phyloP scores from a whole-genome alignment of 352 stramenopile species.

The Discostella stelligera region DNA sequence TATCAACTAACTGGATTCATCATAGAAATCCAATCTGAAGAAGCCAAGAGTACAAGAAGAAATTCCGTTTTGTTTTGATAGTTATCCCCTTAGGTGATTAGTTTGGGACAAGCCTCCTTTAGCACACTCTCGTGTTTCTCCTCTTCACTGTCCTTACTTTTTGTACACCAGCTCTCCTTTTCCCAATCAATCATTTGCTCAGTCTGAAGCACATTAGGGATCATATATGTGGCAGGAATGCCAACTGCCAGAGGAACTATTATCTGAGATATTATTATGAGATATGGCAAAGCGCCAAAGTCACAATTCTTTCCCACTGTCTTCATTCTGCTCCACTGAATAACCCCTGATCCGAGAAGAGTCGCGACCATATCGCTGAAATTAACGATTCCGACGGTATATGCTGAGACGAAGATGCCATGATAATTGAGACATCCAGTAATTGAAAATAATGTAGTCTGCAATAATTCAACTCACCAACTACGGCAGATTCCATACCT shows the following conservation, averaged over 20 bases:
- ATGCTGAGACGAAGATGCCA: neutral
- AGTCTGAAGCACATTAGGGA: slow-evolving; percentile 3
- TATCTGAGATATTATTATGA: slow-evolving; percentile 48
- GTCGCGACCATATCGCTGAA: slow-evolving; percentile 16
- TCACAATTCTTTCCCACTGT: slow-evolving; percentile 49
- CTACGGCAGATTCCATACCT: slow-evolving; percentile 37
- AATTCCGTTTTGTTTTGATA: too few species aligned
- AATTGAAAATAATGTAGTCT: neutral
- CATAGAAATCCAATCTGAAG: too few species aligned
- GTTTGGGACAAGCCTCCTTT: too few species aligned
- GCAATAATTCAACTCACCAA: slow-evolving; percentile 43
- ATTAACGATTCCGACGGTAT: slow-evolving; percentile 14
- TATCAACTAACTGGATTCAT: too few species aligned
- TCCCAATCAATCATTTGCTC: slow-evolving; percentile 52
- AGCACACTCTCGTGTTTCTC: too few species aligned
- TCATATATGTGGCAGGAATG: slow-evolving; percentile 44
- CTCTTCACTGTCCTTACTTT: neutral
- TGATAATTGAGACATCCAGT: neutral
- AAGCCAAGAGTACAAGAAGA: too few species aligned
- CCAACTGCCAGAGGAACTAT: slow-evolving; percentile 42
- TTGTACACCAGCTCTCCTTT: slow-evolving; percentile 46
- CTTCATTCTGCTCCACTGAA: slow-evolving; percentile 43
- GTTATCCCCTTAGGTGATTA: too few species aligned
- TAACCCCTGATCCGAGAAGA: slow-evolving; percentile 48
- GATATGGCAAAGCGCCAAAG: slow-evolving; percentile 31